Evolutionary conservation across 139 green algal species (phyloP).

Genomic region (Eudorina sp.): DNA sequence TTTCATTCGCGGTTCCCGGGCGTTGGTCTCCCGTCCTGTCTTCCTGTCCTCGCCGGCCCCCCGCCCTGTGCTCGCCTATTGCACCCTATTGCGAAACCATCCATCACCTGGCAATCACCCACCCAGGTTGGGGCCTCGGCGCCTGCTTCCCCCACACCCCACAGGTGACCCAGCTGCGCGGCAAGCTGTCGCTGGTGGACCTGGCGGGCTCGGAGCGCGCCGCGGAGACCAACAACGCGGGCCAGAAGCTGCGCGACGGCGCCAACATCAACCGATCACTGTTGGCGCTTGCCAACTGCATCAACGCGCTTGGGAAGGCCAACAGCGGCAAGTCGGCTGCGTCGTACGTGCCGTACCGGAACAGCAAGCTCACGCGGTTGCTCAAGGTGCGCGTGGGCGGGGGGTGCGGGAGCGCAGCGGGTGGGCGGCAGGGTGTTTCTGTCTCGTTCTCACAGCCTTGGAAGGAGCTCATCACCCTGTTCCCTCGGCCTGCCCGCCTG

Average conservation of each 20-base stretch:
- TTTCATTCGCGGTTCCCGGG: no score
- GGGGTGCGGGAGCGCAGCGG: conserved; percentile 38
- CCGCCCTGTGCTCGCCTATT: no score
- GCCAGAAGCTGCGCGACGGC: conserved; percentile 83
- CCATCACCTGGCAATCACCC: no score
- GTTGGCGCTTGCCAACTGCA: conserved; percentile 91
- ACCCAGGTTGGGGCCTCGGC: no score
- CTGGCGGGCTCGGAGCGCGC: conserved; percentile 77
- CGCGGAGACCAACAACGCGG: conserved; percentile 80
- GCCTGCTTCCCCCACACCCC: no score
- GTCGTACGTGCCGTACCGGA: conserved; percentile 82
- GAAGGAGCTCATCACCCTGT: not conserved
- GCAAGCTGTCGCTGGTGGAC: conserved; percentile 81
- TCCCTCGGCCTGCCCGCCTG: not conserved
- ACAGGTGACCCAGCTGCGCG: conserved; percentile 57
- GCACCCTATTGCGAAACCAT: no score
- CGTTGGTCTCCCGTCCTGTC: no score
- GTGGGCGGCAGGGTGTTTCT: not conserved
- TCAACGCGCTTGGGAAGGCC: conserved; percentile 85
- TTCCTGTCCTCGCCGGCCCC: no score
- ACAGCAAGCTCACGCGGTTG: conserved; percentile 86
- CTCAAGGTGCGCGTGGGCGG: conserved; percentile 55
- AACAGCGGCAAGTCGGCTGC: conserved; percentile 59
- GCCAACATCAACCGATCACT: conserved; percentile 90
- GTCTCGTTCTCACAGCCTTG: not conserved